Base-by-base conservation (phyloP, 2,329 filamentous ascomycete genomes). In the Trichoderma asperellum region DNA sequence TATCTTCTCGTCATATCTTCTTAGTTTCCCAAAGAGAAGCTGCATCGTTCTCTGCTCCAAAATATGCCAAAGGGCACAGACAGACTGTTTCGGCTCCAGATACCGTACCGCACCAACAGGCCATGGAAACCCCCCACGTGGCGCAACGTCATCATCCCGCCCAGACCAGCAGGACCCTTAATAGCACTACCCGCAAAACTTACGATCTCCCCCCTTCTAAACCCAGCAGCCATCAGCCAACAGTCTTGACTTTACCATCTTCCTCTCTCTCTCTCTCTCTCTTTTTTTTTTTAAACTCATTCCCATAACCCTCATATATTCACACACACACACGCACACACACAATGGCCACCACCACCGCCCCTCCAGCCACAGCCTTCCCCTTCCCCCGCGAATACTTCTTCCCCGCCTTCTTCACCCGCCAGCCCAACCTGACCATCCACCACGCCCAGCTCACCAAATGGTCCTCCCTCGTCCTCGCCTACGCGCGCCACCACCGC, bases 381-480 rank as follows among this genome's bases (percentile, higher is more conserved):
- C 68, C 74, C 49, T 91, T 89, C 79, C 88, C 88, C 4, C 85
- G 83, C 74, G 87, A 88, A 78, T 91, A 94, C 85, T 83, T 84
- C 82, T 95, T 93, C 83, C 92, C 92, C 0, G 90, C 92, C 77
- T 94, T 96, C 89, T 96, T 92, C 87, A 94, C 91, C 68, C 89
- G 88, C 67, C 92, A 96, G 80, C 87, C 90, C 43, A 93, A 93
- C 82, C 84, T 88, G 71, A 86, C 87, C 35, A 95, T 92, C 11
- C 90, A 87, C 77, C 88, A 90, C 80, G 89, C 90, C 57, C 93
- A 96, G 77, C 89, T 94, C 71, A 84, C 87, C 70, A 94, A 94
- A 81, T 99, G 96, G 96, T 89, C 91, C n/a, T 80, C 88, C 37
- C 88, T 97, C 18, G 88, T 98, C 77, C 93, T 94, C 71, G 81